These are phyloP conservation scores for Vinca minor DNA, from an alignment of 257 asterid genomes.

Conservation along the genomic window DNA sequence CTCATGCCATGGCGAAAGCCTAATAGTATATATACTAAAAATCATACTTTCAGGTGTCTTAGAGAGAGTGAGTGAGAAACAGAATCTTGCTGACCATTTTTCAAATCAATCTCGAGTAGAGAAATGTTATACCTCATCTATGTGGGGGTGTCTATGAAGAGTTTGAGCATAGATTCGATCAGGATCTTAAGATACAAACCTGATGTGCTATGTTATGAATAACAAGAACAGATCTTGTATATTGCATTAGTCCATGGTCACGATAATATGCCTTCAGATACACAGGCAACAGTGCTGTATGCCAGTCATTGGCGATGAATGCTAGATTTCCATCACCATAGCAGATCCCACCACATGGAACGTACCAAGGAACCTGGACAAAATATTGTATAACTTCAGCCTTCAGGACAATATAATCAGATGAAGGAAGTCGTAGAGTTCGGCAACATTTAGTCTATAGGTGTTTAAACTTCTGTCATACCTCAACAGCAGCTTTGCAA, in stretches of 20 bases:
- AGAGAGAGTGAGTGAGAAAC: neutral
- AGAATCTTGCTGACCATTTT: neutral
- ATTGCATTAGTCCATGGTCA: conserved; percentile 80
- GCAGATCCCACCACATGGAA: conserved; percentile 96
- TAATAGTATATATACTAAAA: neutral
- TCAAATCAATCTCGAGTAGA: neutral
- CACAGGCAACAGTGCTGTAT: conserved; percentile 88
- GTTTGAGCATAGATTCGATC: neutral
- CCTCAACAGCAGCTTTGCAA: conserved; percentile 97
- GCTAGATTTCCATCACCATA: conserved; percentile 96
- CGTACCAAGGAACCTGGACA: conserved; percentile 87
- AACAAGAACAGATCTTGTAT: conserved; percentile 78
- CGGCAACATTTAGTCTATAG: too few relatives aligned
- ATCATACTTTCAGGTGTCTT: neutral
- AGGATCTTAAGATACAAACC: conserved; percentile 36
- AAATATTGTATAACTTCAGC: conserved; percentile 9
- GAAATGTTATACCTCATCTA: neutral
- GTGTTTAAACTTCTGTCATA: too few relatives aligned
- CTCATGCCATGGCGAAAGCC: neutral
- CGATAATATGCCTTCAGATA: conserved; percentile 92
- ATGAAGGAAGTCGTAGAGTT: neutral
- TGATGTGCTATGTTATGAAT: conserved; percentile 98
- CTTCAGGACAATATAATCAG: conserved; percentile 5
- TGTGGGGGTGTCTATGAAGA: neutral
- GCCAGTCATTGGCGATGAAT: conserved; percentile 97